Percentiles rank a stretch among this genome's conserved stretches.
Evolutionary conservation across 2,329 filamentous ascomycete species (phyloP).

Genomic region (Incumbomyces lentus): DNA sequence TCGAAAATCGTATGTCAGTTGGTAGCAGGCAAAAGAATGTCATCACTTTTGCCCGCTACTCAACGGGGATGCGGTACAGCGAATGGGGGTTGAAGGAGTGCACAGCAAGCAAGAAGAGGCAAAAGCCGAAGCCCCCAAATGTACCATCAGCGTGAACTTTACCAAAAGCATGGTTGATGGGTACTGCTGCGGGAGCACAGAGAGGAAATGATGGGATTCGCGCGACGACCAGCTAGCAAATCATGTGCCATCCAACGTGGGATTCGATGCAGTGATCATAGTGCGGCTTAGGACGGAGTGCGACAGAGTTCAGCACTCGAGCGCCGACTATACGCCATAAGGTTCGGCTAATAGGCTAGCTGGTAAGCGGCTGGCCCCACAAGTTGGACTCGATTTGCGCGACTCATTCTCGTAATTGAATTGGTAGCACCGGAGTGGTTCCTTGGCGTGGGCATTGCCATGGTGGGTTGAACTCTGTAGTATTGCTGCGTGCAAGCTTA

Average conservation of each 20-base stretch:
- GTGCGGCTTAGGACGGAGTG: background rate
- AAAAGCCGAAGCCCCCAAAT: slow-evolving; percentile 2
- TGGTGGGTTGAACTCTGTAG: background rate
- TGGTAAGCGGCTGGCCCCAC: background rate
- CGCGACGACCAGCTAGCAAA: no score
- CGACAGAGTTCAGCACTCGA: background rate
- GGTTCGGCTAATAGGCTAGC: background rate
- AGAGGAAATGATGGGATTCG: slow-evolving; percentile 1
- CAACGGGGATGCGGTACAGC: background rate
- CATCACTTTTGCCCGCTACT: background rate
- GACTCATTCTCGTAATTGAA: background rate
- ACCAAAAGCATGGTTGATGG: no score
- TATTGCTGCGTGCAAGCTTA: background rate
- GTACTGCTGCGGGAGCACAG: no score
- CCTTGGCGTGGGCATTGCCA: background rate
- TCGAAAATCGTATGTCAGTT: background rate
- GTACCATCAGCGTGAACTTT: background rate
- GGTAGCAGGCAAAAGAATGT: background rate
- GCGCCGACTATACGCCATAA: slow-evolving; percentile 3
- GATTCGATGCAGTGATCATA: background rate
- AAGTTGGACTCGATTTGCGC: background rate
- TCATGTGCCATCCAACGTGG: slow-evolving; percentile 1
- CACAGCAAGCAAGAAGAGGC: background rate
- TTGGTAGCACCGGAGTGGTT: background rate
- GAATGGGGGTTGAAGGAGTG: slow-evolving; percentile 1